Evolutionary conservation across 2,329 filamentous ascomycete species (phyloP).

Genomic region (Aspergillus sp.): DNA sequence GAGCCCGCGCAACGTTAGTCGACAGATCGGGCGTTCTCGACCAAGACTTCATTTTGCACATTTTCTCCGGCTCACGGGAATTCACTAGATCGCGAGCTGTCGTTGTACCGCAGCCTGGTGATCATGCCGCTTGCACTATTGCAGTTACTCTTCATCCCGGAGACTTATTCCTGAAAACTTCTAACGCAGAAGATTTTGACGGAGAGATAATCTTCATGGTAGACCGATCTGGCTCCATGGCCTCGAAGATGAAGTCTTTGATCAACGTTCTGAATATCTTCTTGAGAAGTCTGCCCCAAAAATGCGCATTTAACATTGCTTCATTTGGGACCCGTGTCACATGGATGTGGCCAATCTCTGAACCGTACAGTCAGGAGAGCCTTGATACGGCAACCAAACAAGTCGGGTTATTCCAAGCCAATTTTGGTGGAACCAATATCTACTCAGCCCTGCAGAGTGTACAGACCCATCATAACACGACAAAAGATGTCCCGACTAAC

Average conservation of each 20-base stretch:
- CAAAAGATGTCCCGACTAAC: constrained; percentile 45
- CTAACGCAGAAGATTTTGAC: constrained; percentile 3
- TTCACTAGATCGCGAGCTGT: background rate
- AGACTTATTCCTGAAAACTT: constrained; percentile 1
- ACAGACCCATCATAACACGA: constrained; percentile 44
- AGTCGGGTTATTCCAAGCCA: constrained; percentile 42
- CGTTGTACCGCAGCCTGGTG: constrained; percentile 7
- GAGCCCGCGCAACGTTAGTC: constrained; percentile 7
- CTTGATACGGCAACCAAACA: constrained; percentile 45
- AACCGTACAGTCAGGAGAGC: constrained; percentile 45
- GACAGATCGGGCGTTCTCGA: background rate
- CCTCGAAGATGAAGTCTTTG: constrained; percentile 51
- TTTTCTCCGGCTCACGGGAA: constrained; percentile 1
- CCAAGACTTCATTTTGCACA: constrained; percentile 13
- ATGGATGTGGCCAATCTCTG: constrained; percentile 51
- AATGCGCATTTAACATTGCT: constrained; percentile 67
- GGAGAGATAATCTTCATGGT: constrained; percentile 18
- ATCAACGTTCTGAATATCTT: constrained; percentile 60
- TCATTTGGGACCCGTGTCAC: constrained; percentile 57
- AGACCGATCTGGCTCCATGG: constrained; percentile 18
- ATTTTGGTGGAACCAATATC: constrained; percentile 57
- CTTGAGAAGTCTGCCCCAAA: constrained; percentile 62
- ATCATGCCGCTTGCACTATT: constrained; percentile 9
- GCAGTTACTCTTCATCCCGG: constrained; percentile 12
- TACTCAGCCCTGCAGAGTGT: constrained; percentile 44